Conservation (phyloP, 2,329 filamentous ascomycete species). For the Penicillium rolfsii region DNA sequence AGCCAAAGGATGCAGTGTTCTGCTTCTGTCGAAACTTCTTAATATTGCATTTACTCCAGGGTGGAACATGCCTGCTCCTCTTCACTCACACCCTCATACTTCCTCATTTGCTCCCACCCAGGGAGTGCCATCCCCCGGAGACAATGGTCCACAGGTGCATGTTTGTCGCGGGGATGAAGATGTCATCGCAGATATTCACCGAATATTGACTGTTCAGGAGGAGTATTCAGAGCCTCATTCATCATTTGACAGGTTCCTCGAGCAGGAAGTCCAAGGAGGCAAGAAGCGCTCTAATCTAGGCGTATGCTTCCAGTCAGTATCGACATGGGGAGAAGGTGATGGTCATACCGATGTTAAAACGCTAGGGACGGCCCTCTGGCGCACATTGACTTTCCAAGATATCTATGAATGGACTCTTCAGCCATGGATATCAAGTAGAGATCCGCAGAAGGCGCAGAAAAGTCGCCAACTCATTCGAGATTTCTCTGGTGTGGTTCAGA, state of each 20-base stretch:
- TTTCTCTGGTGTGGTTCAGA: constrained; percentile 66
- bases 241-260: constrained; percentile 68
- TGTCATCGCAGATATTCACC: constrained; percentile 38
- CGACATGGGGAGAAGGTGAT: constrained; percentile 68
- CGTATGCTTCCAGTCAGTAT: constrained; percentile 72
- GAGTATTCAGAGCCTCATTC: constrained; percentile 56
- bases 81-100: constrained; percentile 29
- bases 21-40: neutral
- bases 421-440: constrained; percentile 49
- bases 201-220: constrained; percentile 30
- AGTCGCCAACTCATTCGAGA: constrained; percentile 61
- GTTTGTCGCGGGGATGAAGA: constrained; percentile 36
- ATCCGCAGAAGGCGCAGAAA: constrained; percentile 50
- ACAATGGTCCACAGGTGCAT: constrained; percentile 31
- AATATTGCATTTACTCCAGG: constrained; percentile 3
- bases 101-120: constrained; percentile 26
- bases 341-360: constrained; percentile 68
- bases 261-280: constrained; percentile 67
- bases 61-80: constrained; percentile 34
- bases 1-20: constrained; percentile 6
- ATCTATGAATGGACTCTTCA: constrained; percentile 59
- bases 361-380: constrained; percentile 69
- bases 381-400: constrained; percentile 76
- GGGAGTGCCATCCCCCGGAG: constrained; percentile 19
- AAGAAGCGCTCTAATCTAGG: constrained; percentile 71